Base-by-base conservation (phyloP, 495 filamentous ascomycete species). In the Penicillium riverlandense region DNA sequence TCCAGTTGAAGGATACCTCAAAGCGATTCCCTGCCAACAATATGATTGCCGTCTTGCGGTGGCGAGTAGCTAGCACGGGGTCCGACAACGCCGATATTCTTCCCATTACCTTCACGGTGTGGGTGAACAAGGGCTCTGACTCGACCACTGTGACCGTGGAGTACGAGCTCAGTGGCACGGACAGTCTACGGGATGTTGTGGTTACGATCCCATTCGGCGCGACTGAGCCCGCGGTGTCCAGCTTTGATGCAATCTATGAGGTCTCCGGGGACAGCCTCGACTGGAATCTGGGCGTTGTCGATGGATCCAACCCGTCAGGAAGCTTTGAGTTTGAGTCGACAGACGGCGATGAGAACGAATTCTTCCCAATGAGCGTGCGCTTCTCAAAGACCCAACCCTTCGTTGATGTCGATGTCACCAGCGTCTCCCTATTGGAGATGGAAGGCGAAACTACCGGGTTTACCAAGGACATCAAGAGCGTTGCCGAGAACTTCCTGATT, bases 331-430 rank as follows among this genome's bases (percentile, higher is more conserved):
- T 96, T 48, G 91, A 96, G 66, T 86, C 88, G 11, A 80, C 85
- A 38, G 88, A 87, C 28, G 80, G 82, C 36, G 72, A 77, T 51
- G 91, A 96, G 62, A 80, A 83, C 42, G 89, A 94, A 48, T 96
- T 96, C 69, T 97, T 97, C 82, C 91, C 91, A 1, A 96, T 97
- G 90, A 82, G 76, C 37, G 85, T 96, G 29, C 80, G 79, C 27
- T 97, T 97, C 70, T 80, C 84, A 30, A 95, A 95, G 71, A 76
- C 82, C 34, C 80, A 72, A 41, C 91, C 91, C 15, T 90, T 91
- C 59, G 79, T 96, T 29, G 86, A 92, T 55, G 86, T 96, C 44
- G 88, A 94, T 74, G 91, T 96, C 38, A 74, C 72, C 4, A 76
- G 80, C 34, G 82, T 90, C 13, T 73, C 77, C 7, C 67, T 97